These are phyloP conservation scores for Citrus mangshanensis DNA, from an alignment of 345 rosid genomes.

Conservation along the genomic window DNA sequence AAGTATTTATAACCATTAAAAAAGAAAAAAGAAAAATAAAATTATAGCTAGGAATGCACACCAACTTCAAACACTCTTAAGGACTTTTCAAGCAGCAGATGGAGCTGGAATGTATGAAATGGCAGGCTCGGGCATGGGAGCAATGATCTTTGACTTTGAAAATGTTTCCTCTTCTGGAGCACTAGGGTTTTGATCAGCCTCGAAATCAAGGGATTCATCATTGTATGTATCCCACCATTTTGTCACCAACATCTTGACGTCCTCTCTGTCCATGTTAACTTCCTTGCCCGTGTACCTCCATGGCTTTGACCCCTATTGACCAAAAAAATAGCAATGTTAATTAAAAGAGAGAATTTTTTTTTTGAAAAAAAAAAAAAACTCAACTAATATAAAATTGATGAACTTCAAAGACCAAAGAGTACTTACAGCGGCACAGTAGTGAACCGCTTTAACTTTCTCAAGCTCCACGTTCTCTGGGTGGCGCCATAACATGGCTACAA, in stretches of 20 bases:
- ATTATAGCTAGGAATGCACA: slow-evolving; percentile 6
- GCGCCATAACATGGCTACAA: slow-evolving; percentile 90
- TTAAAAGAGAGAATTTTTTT: too few species aligned
- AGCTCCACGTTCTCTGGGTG: slow-evolving; percentile 79
- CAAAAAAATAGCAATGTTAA: not conserved
- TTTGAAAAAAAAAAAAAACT: not conserved
- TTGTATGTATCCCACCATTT: slow-evolving; percentile 84
- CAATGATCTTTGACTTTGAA: slow-evolving; percentile 41
- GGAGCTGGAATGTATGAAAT: slow-evolving; percentile 60
- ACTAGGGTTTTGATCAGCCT: slow-evolving; percentile 13
- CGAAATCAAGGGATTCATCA: slow-evolving; percentile 56
- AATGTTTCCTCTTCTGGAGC: slow-evolving; percentile 32
- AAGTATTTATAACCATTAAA: not conserved
- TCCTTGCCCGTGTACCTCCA: slow-evolving; percentile 91
- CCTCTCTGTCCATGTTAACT: slow-evolving; percentile 79
- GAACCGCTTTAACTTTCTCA: slow-evolving; percentile 65
- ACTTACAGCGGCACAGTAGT: slow-evolving; percentile 86
- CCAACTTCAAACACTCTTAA: slow-evolving; percentile 7
- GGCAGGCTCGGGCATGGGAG: slow-evolving; percentile 51
- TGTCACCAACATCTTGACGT: slow-evolving; percentile 65
- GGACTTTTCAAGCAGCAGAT: slow-evolving; percentile 55
- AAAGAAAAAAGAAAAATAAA: not conserved
- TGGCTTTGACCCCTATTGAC: slow-evolving; percentile 71
- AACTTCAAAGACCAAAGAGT: slow-evolving; percentile 8
- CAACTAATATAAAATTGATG: not conserved